A percentile compares a stretch with the other conserved stretches of the same genome.
phyloP scores from a whole-genome alignment of 2,329 filamentous ascomycete species.

The Cryphonectria radicalis region DNA sequence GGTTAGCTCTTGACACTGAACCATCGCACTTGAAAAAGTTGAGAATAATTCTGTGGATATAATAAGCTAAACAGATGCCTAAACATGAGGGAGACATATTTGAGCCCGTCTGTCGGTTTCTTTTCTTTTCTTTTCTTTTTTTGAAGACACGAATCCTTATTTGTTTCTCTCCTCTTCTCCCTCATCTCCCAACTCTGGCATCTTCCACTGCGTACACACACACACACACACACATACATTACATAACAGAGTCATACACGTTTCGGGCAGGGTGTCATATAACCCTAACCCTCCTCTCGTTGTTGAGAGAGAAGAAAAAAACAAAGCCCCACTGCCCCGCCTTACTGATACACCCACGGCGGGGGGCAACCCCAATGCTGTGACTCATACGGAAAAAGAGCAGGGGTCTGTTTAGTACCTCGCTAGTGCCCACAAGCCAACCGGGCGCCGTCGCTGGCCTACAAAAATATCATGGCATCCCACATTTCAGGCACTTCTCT shows the following conservation, averaged over 20 bases:
- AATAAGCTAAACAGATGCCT: neutral
- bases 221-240: neutral
- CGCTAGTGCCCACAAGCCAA: neutral
- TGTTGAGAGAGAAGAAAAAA: too few relatives aligned
- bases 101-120: neutral
- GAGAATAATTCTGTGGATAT: neutral
- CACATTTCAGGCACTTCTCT: slow-evolving; percentile 28
- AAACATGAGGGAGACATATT: neutral
- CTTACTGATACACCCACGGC: neutral
- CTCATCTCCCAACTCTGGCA: neutral
- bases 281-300: neutral
- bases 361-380: neutral
- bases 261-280: too few relatives aligned
- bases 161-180: too few relatives aligned
- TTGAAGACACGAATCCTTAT: neutral
- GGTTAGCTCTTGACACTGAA: neutral
- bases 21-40: neutral
- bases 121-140: neutral
- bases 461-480: slow-evolving; percentile 46
- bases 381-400: slow-evolving; percentile 18
- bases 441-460: slow-evolving; percentile 27
- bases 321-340: neutral
- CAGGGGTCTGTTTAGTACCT: neutral
- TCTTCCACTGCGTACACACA: neutral
- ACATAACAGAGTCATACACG: neutral